Percentiles rank a stretch among this genome's conserved stretches.
These are phyloP conservation scores for Microsporum canis DNA, from an alignment of 2,329 filamentous ascomycete genomes.

Conservation along the genomic window DNA sequence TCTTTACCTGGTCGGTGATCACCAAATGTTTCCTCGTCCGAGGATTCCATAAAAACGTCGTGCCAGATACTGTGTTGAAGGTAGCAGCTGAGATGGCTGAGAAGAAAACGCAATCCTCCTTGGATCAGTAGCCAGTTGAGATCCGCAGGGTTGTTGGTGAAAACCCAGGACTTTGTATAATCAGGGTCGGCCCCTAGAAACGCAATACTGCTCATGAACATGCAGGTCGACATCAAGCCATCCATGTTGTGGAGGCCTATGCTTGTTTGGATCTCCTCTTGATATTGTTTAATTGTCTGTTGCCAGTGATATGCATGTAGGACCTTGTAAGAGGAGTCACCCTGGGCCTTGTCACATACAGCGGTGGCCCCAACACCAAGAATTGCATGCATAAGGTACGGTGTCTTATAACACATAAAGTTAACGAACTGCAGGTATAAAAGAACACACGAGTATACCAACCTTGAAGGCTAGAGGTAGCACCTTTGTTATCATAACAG, in stretches of 20 bases:
- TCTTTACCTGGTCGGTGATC: slow-evolving; percentile 21
- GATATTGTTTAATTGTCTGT: slow-evolving; percentile 26
- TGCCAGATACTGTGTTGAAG: slow-evolving; percentile 28
- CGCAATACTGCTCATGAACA: slow-evolving; percentile 28
- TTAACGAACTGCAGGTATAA: not conserved
- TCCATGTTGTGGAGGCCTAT: slow-evolving; percentile 28
- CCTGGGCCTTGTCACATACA: slow-evolving; percentile 21
- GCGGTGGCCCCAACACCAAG: slow-evolving; percentile 25
- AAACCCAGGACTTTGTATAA: slow-evolving; percentile 27
- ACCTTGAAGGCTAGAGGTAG: slow-evolving; percentile 25
- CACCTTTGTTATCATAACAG: slow-evolving; percentile 19
- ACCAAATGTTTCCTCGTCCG: slow-evolving; percentile 19
- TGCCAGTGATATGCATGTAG: slow-evolving; percentile 30
- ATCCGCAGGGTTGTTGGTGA: slow-evolving; percentile 22
- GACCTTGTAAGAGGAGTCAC: slow-evolving; percentile 20
- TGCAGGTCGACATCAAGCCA: slow-evolving; percentile 28
- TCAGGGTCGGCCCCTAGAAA: slow-evolving; percentile 24
- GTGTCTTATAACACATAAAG: slow-evolving; percentile 17
- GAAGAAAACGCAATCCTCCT: slow-evolving; percentile 24
- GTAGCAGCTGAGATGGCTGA: slow-evolving; percentile 19
- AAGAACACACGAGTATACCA: slow-evolving; percentile 4
- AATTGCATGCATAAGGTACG: slow-evolving; percentile 30
- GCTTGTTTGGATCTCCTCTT: slow-evolving; percentile 20
- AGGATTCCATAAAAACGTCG: slow-evolving; percentile 21
- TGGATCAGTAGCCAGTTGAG: slow-evolving; percentile 31